Percentiles rank a stretch among this genome's conserved stretches.
Conservation (phyloP, 2,329 filamentous ascomycete genomes). For the Lojkania enalia region DNA sequence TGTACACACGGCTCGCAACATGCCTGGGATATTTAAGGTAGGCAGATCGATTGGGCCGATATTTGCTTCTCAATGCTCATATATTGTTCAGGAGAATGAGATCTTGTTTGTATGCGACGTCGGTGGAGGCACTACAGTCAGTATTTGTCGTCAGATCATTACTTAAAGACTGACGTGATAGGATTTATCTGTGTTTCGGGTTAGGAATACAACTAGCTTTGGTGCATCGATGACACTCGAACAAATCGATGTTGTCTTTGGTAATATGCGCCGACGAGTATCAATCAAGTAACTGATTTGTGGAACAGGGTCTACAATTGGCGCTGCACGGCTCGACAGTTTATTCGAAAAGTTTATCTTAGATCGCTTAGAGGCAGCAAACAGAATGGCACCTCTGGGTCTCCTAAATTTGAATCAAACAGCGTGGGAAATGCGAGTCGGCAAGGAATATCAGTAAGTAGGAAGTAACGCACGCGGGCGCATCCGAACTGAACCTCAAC, state of each 20-base stretch:
- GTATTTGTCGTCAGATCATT: neutral
- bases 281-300: neutral
- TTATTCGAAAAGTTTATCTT: slow-evolving; percentile 31
- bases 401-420: slow-evolving; percentile 22
- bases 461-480: slow-evolving; percentile 4
- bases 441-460: slow-evolving; percentile 39
- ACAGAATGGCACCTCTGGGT: slow-evolving; percentile 20
- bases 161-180: neutral
- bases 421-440: slow-evolving; percentile 43
- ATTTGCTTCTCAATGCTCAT: neutral
- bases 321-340: slow-evolving; percentile 39
- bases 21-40: slow-evolving; percentile 32
- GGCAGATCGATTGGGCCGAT: slow-evolving; percentile 17
- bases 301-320: slow-evolving; percentile 32
- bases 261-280: neutral
- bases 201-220: slow-evolving; percentile 17
- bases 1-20: slow-evolving; percentile 45
- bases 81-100: slow-evolving; percentile 38
- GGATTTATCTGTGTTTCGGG: slow-evolving; percentile 35
- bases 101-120: slow-evolving; percentile 51
- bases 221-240: slow-evolving; percentile 17
- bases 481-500: slow-evolving; percentile 1
- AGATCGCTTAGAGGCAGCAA: slow-evolving; percentile 25
- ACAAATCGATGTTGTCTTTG: slow-evolving; percentile 25
- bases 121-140: slow-evolving; percentile 48